A percentile compares a stretch with the other conserved stretches of the same genome.
Conservation (phyloP, 179 eudicot species). For the Corrigiola litoralis region DNA sequence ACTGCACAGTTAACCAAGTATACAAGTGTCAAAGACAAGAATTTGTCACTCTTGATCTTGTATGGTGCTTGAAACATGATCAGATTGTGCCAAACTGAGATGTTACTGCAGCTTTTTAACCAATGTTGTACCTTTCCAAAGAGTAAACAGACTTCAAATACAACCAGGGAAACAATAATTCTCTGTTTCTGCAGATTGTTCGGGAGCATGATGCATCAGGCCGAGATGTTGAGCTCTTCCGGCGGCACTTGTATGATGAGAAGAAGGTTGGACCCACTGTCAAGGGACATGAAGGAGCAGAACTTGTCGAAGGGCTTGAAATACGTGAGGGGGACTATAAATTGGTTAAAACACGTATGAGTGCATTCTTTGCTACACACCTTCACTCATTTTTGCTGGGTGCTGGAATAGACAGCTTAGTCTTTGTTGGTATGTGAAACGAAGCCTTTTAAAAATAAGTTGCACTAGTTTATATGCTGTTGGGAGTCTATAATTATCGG, state of each 20-base stretch:
- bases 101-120: background rate
- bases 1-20: no score
- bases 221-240: constrained; percentile 84
- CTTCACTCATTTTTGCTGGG: constrained; percentile 62
- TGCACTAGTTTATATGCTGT: background rate
- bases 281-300: constrained; percentile 68
- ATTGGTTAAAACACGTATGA: constrained; percentile 80
- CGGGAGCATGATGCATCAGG: constrained; percentile 93
- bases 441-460: background rate
- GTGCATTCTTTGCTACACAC: constrained; percentile 84
- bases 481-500: background rate
- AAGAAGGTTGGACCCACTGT: constrained; percentile 59
- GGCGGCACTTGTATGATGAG: constrained; percentile 52
- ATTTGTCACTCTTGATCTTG: no score
- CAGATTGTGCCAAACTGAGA: no score
- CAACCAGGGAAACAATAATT: background rate
- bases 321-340: constrained; percentile 71
- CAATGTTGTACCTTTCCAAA: background rate
- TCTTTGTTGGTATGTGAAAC: constrained; percentile 53
- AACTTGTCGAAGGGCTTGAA: constrained; percentile 74
- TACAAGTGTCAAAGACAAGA: no score
- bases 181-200: constrained; percentile 51
- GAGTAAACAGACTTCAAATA: background rate
- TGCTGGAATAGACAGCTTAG: constrained; percentile 63
- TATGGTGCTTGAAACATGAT: no score